Base-by-base conservation (phyloP, 140 eudicot genomes). In the Oenanthe javanica region DNA sequence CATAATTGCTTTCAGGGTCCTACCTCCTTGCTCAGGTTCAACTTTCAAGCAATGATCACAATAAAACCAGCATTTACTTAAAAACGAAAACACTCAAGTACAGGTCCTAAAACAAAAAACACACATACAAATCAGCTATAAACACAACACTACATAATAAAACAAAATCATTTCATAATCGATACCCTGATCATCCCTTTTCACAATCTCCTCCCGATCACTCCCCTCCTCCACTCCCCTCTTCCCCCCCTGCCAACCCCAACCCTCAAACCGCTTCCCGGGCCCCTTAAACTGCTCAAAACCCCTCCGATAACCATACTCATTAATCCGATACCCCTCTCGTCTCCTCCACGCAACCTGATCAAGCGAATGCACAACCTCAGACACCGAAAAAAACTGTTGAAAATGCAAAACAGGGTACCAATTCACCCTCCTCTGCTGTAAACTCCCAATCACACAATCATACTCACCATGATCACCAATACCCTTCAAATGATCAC, bases 381-480 rank as follows among this genome's bases (percentile, higher is more conserved):
- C 94, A 8, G 87, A 84, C 42, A 92, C 88, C 18, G 94, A 86
- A 76, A 85, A 92, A 70, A 88, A 92, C 78, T 90, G 94, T 82
- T 92, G 97, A 90, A 92, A 88, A 87, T 92, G 94, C 64, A 92
- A 81, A 12, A 92, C 89, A 64, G 94, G 91, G 83, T 79, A 87
- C 97, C 97, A 92, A 70, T 88, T 89, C 50, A 86, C 84, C 82
- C 97, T 85, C 88, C 97, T 83, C 81, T 88, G 94, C 80, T 92
- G 97, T 47, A 92, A 81, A 49, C 80, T 82, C 67, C 90, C 91
- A 9, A 92, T 84, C 9, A 88, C 94, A 18, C 79, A 86, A 70
- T 92, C 97, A 76, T 92, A 92, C 81, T 92, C 97, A 74, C 90
- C 96, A 0, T 80, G 77, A 1, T 88, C 97, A 19, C 94, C 87